Evolutionary conservation across 78 protist genomes (phyloP).

Genomic region (Paulinella micropora): DNA sequence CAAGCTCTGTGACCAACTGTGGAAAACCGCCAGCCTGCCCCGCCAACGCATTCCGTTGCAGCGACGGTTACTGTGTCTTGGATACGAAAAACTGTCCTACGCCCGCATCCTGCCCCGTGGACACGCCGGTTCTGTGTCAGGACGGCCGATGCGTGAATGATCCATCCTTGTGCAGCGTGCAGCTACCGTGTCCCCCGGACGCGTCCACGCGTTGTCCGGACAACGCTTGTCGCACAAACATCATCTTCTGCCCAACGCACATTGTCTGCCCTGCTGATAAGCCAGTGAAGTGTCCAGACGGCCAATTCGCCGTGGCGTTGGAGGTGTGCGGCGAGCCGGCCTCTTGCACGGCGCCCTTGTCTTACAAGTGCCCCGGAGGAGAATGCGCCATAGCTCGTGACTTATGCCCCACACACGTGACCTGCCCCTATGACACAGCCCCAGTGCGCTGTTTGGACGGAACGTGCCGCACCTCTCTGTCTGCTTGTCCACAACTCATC

Average conservation of each 20-base stretch:
- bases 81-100: neutral
- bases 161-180: neutral
- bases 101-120: neutral
- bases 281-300: too few relatives aligned
- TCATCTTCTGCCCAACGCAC: neutral
- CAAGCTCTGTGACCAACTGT: neutral
- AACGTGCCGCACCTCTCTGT: neutral
- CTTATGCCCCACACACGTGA: neutral
- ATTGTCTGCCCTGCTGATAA: conserved; percentile 3
- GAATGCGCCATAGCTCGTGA: too few relatives aligned
- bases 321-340: too few relatives aligned
- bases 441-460: neutral
- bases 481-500: too few relatives aligned
- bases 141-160: neutral
- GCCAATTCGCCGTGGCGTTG: too few relatives aligned
- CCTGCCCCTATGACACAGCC: neutral
- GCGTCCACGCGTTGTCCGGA: neutral
- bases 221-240: neutral
- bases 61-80: neutral
- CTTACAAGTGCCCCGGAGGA: too few relatives aligned
- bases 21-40: too few relatives aligned
- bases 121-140: neutral
- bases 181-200: neutral
- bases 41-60: neutral
- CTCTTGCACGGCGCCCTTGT: too few relatives aligned